Base-by-base conservation (phyloP, 176 grass and related monocot species). In the Aegilops umbellulata region DNA sequence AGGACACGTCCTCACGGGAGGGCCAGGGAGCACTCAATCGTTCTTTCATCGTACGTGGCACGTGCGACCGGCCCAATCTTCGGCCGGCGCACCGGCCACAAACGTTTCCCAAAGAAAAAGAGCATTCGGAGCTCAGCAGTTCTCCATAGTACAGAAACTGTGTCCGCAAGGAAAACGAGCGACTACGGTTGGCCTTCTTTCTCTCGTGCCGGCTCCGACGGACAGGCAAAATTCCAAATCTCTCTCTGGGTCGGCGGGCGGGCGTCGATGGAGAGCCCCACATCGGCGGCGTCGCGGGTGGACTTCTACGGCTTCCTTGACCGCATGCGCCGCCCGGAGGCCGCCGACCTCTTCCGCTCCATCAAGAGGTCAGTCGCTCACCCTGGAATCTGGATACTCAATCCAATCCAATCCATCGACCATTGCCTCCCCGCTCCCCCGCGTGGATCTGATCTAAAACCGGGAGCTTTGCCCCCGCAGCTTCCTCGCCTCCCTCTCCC, bases 281-380 rank as follows among this genome's bases (percentile, higher is more conserved):
- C 85, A 26, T 84, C 89, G 89, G 46, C 89, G 85, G 81, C 87
- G 25, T 81, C 69, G 76, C 60, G 80, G n/a, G 91, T 90, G 34
- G 90, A 98, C 80, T 97, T 92, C 87, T 95, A 92, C 80, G 89
- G 86, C 31, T 97, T 97, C 83, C 87, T 95, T 53, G 89, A 90
- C 80, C 91, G 95, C 76, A 93, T 98, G 89, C 95, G 95, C 71
- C 91, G 91, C 35, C 95, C 95, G 25, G 89, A 91, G 77, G 93
- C 95, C 62, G 83, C 89, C 76, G 95, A 74, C 68, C 91, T 95
- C 77, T 88, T 98, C 60, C 85, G 91, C 80, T 65, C 87, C 41
- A 85, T 98, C 89, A 98, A 93, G 86, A 92, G 93, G 93, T 98
- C 38, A 76, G 12, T 62, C 35, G 15, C 47, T 51, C 47, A 49